Evolutionary conservation across 1,139 yeast genomes (phyloP), one percentile per base, ranked within the genome.

Genomic region (Magnusiomyces ingens): DNA sequence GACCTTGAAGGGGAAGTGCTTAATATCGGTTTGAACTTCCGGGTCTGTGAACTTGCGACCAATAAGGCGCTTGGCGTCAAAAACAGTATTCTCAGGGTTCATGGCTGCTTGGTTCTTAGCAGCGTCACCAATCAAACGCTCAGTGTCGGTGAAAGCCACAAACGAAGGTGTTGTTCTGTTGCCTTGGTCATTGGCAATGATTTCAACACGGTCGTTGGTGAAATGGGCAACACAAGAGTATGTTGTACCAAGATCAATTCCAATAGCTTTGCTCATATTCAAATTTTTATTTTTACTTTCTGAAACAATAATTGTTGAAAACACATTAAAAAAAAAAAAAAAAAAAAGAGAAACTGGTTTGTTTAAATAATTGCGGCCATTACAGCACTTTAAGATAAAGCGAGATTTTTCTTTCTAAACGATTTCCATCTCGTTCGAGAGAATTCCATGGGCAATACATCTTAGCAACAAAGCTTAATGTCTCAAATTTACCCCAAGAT

Each of bases 51-150:
- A 89, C 76, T 84, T 87, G 79, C 96, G 87, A 76, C 96, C 96
- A 67, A 89, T 89, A 75, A 89, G 82, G 81, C 96, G 94, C 83
- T 89, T 89, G 70, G 96, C 96, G 71, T 89, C 96, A 75, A 89
- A 89, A 67, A 89, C 95, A 65, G 96, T 89, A 85, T 89, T 89
- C 72, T 76, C 80, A 74, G 96, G 96, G 87, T 89, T 89, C 81
- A 88, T 81, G 75, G 96, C 96, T 71, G 96, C 96, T 79, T 89
- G 96, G 76, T 89, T 89, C 87, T 89, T 89, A 72, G 96, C 96
- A 71, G 96, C 95, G 78, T 90, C 96, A 82, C 97, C 97, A 71
- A 90, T 88, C 73, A 90, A 83, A 81, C 97, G 88, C 81, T 89
- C 96, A 72, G 87, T 87, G 74, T 85, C 84, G 66, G 93, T 88